These are phyloP conservation scores for Rauvolfia tetraphylla DNA, from an alignment of 257 asterid species.

Conservation along the genomic window DNA sequence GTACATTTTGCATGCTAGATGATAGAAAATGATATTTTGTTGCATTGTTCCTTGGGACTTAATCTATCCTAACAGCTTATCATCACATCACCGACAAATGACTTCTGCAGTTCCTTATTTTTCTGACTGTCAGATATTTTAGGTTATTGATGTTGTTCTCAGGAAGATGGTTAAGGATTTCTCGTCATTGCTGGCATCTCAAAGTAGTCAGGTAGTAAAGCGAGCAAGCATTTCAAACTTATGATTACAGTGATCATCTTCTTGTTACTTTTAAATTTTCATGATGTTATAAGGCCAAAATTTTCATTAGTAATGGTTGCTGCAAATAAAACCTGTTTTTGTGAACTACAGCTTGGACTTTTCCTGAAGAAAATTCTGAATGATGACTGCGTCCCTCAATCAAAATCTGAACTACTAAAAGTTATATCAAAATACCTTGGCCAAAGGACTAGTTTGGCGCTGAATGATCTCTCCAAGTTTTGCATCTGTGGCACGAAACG, in stretches of 20 bases:
- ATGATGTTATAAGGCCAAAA: neutral
- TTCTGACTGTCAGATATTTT: conserved; percentile 26
- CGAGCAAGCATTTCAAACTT: neutral
- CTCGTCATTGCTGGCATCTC: conserved; percentile 57
- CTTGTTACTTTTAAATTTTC: neutral
- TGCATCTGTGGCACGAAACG: conserved; percentile 70
- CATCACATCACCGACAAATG: neutral
- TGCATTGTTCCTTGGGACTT: neutral
- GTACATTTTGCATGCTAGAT: neutral
- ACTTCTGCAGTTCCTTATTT: neutral
- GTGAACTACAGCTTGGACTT: conserved; percentile 56
- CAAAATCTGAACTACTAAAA: conserved; percentile 56
- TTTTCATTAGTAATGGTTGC: neutral
- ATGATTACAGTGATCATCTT: neutral
- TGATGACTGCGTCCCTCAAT: conserved; percentile 39
- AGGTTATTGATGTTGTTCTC: conserved; percentile 69
- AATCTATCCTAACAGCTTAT: neutral
- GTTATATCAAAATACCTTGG: conserved; percentile 60
- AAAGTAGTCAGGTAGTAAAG: conserved; percentile 66
- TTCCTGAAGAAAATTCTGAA: conserved; percentile 56
- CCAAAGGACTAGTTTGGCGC: conserved; percentile 54
- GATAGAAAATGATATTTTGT: neutral
- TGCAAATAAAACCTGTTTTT: conserved; percentile 18
- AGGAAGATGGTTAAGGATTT: conserved; percentile 77
- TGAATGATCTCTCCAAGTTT: conserved; percentile 49